Base-by-base conservation (phyloP, 2,329 filamentous ascomycete species). In the Rhinocladiella similis region DNA sequence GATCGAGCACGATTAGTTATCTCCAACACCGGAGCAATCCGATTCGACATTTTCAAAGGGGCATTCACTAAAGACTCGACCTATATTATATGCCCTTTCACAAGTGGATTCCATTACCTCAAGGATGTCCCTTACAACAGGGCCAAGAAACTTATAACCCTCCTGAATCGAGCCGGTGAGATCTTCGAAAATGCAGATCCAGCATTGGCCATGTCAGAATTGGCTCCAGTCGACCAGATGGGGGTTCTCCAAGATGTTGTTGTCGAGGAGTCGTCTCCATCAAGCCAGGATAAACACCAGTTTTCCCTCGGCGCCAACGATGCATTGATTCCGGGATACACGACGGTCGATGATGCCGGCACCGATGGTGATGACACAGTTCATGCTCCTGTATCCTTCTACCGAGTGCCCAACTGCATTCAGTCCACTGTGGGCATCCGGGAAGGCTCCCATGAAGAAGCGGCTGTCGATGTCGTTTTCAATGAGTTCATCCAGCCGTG, bases 41-140 rank as follows among this genome's bases (percentile, higher is more conserved):
- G 94, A 43, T 99, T 97, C 72, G 94, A 99, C 71, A 89, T 99
- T 59, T 96, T 97, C 79, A 85, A 93, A 70, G 94, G 94, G 0
- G 79, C 87, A 0, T 97, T 97, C 68, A 97, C 94, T 0, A 84
- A 85, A 38, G 94, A 99, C 70, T 88, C 87, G 3, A 90, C 89
- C 0, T 97, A 85, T 69, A 87, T 93, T 38, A 81, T 97, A 25
- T 95, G 89, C 7, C 94, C 94, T 0, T 99, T 99, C 70, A 85
- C 84, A 1, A 96, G 88, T 71, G 83, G 82, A 1, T 88, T 97
- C 71, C 79, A 81, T 22, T 91, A 86, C 64, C 79, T 97, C 50
- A 85, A 87, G 51, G 85, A 95, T 65, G 89, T 99, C 3, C 90
- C 92, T 0, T 95, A 91, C 69, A 75, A 78, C 13, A 82, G 86